A percentile compares a stretch with the other conserved stretches of the same genome.
Evolutionary conservation across 2,329 filamentous ascomycete genomes (phyloP).

Genomic region (Ophiostoma quercus): DNA sequence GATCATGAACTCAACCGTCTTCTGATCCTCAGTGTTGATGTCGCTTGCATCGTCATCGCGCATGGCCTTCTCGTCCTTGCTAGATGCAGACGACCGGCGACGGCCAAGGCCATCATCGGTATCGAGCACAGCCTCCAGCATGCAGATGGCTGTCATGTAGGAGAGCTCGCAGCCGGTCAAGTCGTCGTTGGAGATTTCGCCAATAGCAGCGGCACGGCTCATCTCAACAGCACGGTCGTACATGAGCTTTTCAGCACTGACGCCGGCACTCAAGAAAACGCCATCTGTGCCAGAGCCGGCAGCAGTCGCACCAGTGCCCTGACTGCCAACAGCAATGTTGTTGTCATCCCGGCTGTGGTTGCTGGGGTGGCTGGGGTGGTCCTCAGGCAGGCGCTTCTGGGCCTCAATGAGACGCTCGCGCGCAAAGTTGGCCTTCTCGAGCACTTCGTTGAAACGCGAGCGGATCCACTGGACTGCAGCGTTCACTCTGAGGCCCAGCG

Average conservation of each 20-base stretch:
- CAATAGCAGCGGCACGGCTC: conserved; percentile 89
- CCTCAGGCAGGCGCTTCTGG: conserved; percentile 73
- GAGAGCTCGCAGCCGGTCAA: conserved; percentile 82
- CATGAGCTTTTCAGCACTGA: conserved; percentile 95
- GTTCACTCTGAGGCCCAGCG: conserved; percentile 69
- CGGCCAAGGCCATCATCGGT: conserved; percentile 59
- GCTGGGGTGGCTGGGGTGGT: conserved; percentile 79
- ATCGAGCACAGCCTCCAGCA: conserved; percentile 92
- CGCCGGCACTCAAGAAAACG: conserved; percentile 77
- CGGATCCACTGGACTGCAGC: conserved; percentile 94
- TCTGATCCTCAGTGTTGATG: conserved; percentile 64
- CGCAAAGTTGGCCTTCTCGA: conserved; percentile 95
- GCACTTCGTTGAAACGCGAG: conserved; percentile 87
- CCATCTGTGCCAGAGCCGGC: conserved; percentile 61
- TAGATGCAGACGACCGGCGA: conserved; percentile 28
- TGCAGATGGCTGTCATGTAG: conserved; percentile 86
- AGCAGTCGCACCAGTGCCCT: conserved; percentile 42
- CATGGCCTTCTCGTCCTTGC: conserved; percentile 39
- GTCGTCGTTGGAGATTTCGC: conserved; percentile 90
- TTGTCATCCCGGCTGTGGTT: conserved; percentile 52
- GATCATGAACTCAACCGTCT: conserved; percentile 65
- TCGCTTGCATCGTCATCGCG: conserved; percentile 43
- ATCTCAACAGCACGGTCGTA: conserved; percentile 96
- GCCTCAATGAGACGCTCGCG: conserved; percentile 80
- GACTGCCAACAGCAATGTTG: conserved; percentile 32